Conservation (phyloP, 495 filamentous ascomycete species). For the Clavariopsis aquatica region DNA sequence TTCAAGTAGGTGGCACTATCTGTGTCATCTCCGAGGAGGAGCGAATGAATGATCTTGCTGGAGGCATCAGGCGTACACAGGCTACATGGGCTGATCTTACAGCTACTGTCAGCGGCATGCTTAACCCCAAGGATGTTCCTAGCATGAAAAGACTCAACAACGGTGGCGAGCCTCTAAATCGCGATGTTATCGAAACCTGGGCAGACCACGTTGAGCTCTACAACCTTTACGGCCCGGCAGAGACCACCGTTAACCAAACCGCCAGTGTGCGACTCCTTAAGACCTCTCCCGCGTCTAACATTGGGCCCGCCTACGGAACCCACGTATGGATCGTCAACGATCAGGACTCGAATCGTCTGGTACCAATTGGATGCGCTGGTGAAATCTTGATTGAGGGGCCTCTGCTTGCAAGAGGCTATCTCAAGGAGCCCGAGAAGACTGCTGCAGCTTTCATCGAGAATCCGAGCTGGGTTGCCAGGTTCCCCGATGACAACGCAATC, state of each 20-base stretch:
- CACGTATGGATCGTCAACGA: conserved; percentile 39
- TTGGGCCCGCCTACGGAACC: conserved; percentile 42
- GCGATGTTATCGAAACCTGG: conserved; percentile 20
- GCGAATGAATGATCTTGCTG: conserved; percentile 39
- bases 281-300: conserved; percentile 45
- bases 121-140: conserved; percentile 21
- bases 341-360: conserved; percentile 45
- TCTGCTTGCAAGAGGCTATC: conserved; percentile 46
- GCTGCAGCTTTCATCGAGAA: conserved; percentile 41
- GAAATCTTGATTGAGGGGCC: conserved; percentile 54
- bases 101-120: conserved; percentile 27
- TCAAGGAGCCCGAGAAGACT: conserved; percentile 43
- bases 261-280: conserved; percentile 16
- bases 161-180: conserved; percentile 27
- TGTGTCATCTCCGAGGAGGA: conserved; percentile 29
- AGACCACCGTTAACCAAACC: conserved; percentile 21
- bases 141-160: conserved; percentile 36
- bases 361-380: conserved; percentile 50
- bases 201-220: conserved; percentile 19
- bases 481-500: conserved; percentile 9
- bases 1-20: conserved; percentile 26
- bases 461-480: conserved; percentile 16
- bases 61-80: conserved; percentile 32
- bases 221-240: conserved; percentile 27
- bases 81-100: conserved; percentile 41